Evolutionary conservation across 1,284 basidiomycete species (phyloP).

Genomic region (Cutaneotrichosporon cyanovorans): DNA sequence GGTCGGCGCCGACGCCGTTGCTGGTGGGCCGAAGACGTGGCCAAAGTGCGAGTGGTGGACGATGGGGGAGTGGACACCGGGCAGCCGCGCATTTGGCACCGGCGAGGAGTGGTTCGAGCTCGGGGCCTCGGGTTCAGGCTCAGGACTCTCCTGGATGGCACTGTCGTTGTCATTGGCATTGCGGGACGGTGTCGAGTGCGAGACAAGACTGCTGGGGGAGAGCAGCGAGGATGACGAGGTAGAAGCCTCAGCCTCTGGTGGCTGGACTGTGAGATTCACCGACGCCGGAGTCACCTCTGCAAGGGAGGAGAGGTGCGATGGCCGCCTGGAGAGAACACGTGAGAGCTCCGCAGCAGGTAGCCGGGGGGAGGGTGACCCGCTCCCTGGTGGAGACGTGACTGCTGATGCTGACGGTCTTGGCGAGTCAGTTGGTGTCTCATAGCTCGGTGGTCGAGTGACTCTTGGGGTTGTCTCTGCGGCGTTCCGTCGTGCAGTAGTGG

Average conservation of each 20-base stretch:
- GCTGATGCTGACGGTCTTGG: too few species aligned
- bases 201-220: slow-evolving; percentile 2
- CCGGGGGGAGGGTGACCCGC: too few species aligned
- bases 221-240: slow-evolving; percentile 8
- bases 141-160: not conserved
- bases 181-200: not conserved
- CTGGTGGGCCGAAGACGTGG: slow-evolving; percentile 5
- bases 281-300: slow-evolving; percentile 10
- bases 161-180: not conserved
- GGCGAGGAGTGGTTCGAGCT: slow-evolving; percentile 16
- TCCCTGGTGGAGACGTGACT: too few species aligned
- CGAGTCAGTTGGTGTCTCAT: too few species aligned
- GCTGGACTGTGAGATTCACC: slow-evolving; percentile 8
- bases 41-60: slow-evolving; percentile 5
- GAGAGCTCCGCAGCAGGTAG: too few species aligned
- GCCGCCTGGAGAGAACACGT: not conserved
- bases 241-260: not conserved
- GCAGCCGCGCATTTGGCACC: slow-evolving; percentile 4
- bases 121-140: slow-evolving; percentile 3
- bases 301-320: slow-evolving; percentile 1
- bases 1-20: slow-evolving; percentile 16
- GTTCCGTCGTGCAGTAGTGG: too few species aligned
- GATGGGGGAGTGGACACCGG: not conserved
- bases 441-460: too few species aligned
- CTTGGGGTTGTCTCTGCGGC: too few species aligned